Evolutionary conservation across 2,329 filamentous ascomycete genomes (phyloP).

Genomic region (Trichoderma arundinaceum): DNA sequence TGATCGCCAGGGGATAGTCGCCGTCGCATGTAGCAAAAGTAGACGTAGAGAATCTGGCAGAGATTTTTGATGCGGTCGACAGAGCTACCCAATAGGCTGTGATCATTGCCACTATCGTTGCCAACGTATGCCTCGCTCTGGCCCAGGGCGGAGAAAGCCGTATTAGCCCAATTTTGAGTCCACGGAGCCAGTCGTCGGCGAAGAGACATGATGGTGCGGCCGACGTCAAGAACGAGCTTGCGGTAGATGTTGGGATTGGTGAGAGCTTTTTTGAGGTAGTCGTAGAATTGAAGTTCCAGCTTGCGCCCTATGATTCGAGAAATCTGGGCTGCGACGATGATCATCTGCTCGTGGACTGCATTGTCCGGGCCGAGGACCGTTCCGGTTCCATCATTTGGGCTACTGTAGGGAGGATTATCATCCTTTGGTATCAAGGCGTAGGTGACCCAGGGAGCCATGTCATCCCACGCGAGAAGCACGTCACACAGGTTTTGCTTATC

Average conservation of each 20-base stretch:
- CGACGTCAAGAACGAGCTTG: slow-evolving; percentile 8
- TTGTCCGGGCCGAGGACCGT: not conserved
- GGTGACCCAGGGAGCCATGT: not conserved
- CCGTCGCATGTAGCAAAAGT: slow-evolving; percentile 30
- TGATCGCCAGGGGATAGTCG: not conserved
- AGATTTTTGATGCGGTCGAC: slow-evolving; percentile 11
- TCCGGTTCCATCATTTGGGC: not conserved
- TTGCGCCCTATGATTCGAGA: slow-evolving; percentile 24
- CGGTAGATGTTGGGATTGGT: slow-evolving; percentile 11
- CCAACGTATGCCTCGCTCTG: not conserved
- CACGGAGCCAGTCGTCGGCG: slow-evolving; percentile 11
- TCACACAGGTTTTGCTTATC: not conserved
- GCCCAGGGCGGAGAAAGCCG: not conserved
- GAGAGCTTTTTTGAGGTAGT: slow-evolving; percentile 18
- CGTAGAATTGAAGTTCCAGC: slow-evolving; percentile 27
- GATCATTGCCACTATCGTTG: not conserved
- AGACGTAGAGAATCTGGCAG: slow-evolving; percentile 27
- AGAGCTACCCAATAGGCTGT: not conserved
- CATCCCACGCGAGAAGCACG: slow-evolving; percentile 10
- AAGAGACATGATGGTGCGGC: slow-evolving; percentile 25
- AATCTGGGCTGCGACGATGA: slow-evolving; percentile 19
- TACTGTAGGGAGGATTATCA: not conserved
- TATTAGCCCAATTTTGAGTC: not conserved
- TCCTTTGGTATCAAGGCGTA: not conserved
- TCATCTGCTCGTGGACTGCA: not conserved